phyloP scores from a whole-genome alignment of 2,329 filamentous ascomycete species.

The Tolypocladium paradoxum region DNA sequence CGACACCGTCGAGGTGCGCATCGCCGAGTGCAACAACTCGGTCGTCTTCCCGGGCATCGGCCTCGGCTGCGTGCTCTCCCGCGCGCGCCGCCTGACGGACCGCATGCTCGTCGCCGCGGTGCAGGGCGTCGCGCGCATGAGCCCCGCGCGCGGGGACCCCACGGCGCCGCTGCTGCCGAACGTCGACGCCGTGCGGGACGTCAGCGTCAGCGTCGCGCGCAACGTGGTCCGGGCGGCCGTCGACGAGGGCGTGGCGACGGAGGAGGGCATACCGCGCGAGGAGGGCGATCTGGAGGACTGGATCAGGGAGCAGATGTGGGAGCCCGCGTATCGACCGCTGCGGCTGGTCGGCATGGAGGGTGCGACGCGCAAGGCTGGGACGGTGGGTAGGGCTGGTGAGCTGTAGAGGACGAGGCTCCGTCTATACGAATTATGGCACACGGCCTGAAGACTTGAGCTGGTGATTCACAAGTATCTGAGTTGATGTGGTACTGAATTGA shows the following conservation, averaged over 20 bases:
- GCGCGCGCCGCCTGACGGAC: conserved; percentile 57
- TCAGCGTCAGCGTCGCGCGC: conserved; percentile 68
- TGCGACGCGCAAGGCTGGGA: conserved; percentile 31
- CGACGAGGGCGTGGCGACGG: conserved; percentile 55
- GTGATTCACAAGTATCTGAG: neutral
- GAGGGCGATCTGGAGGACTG: conserved; percentile 53
- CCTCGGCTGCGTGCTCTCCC: conserved; percentile 63
- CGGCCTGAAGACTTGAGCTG: too few relatives aligned
- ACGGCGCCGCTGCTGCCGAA: conserved; percentile 63
- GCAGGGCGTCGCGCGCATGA: conserved; percentile 58
- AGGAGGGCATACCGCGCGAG: conserved; percentile 50
- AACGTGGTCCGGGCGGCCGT: conserved; percentile 64
- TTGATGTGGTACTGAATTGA: neutral
- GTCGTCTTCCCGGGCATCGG: conserved; percentile 81
- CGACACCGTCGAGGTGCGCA: conserved; percentile 30
- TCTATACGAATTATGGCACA: too few relatives aligned
- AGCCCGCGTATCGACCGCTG: conserved; percentile 56
- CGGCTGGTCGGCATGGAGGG: conserved; percentile 39
- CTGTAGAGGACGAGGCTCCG: neutral
- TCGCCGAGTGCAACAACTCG: conserved; percentile 82
- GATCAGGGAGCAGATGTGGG: conserved; percentile 75
- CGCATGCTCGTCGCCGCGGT: conserved; percentile 75
- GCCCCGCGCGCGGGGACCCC: conserved; percentile 55
- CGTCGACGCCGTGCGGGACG: conserved; percentile 60
- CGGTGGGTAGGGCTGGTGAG: conserved; percentile 11